phyloP scores from a whole-genome alignment of 495 filamentous ascomycete genomes.

The Neurospora sp. region DNA sequence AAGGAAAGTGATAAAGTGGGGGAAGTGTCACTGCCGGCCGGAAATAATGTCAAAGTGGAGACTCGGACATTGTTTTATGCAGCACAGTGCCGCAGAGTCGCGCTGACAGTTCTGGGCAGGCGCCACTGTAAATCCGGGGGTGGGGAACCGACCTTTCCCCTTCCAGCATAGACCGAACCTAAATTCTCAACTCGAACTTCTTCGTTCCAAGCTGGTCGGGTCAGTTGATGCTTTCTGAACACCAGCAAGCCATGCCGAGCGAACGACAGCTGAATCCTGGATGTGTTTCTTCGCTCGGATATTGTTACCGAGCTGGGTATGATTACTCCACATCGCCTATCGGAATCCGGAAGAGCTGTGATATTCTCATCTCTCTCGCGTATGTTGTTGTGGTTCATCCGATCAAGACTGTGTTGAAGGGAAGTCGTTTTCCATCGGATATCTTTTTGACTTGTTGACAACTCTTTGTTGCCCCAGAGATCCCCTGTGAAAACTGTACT shows the following conservation, averaged over 20 bases:
- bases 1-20: not conserved
- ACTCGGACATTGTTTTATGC: no score
- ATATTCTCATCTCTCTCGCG: not conserved
- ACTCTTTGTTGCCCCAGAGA: not conserved
- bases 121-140: not conserved
- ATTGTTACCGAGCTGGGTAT: not conserved
- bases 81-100: not conserved
- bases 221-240: not conserved
- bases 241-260: not conserved
- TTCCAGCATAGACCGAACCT: not conserved
- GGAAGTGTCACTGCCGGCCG: not conserved
- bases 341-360: not conserved
- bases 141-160: not conserved
- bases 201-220: not conserved
- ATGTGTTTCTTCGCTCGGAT: not conserved
- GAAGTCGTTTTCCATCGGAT: not conserved
- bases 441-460: not conserved
- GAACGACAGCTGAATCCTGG: no score
- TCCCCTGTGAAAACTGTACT: fast-evolving
- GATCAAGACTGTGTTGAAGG: not conserved
- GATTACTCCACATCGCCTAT: not conserved
- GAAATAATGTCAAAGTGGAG: not conserved
- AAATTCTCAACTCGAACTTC: not conserved
- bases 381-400: not conserved
- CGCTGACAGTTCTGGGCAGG: not conserved